A percentile compares a stretch with the other conserved stretches of the same genome.
Conservation (phyloP, 371 early-diverging fungal species). For the Rhizopus arrhizus region DNA sequence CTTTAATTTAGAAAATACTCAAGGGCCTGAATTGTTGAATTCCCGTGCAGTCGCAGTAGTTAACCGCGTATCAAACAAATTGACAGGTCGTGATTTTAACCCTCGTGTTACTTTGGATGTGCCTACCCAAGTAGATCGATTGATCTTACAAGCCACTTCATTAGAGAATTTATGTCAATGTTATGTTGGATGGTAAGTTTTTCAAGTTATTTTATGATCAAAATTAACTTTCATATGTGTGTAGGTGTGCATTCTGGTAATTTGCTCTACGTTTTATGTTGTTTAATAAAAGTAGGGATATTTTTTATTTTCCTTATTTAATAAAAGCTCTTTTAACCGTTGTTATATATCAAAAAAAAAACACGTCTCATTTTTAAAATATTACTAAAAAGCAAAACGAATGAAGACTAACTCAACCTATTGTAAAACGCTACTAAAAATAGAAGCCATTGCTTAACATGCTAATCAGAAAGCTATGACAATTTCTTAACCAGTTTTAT, state of each 20-base stretch:
- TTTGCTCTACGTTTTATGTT: not conserved
- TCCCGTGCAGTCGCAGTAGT: constrained; percentile 64
- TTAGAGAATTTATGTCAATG: constrained; percentile 94
- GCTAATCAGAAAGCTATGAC: too few relatives aligned
- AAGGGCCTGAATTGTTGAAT: constrained; percentile 55
- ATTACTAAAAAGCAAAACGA: too few relatives aligned
- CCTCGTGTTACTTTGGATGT: constrained; percentile 81
- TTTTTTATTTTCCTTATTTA: not conserved
- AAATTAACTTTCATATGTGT: not conserved
- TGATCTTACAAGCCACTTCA: constrained; percentile 94
- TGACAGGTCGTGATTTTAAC: constrained; percentile 92
- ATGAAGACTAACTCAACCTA: too few relatives aligned
- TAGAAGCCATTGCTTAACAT: too few relatives aligned
- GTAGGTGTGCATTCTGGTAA: constrained; percentile 24
- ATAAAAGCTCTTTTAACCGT: too few relatives aligned
- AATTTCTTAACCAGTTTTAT: too few relatives aligned
- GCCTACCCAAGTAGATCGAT: constrained; percentile 85
- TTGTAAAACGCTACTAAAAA: too few relatives aligned
- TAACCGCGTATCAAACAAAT: constrained; percentile 74
- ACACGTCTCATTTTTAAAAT: too few relatives aligned
- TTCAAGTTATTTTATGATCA: not conserved
- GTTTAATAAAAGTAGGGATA: not conserved
- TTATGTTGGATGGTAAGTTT: constrained; percentile 94
- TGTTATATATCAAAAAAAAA: too few relatives aligned
- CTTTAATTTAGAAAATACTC: constrained; percentile 40